Evolutionary conservation across 2,329 filamentous ascomycete genomes (phyloP), one percentile per base, ranked within the genome.

Genomic region (Cephalotrichum gorgonifer): DNA sequence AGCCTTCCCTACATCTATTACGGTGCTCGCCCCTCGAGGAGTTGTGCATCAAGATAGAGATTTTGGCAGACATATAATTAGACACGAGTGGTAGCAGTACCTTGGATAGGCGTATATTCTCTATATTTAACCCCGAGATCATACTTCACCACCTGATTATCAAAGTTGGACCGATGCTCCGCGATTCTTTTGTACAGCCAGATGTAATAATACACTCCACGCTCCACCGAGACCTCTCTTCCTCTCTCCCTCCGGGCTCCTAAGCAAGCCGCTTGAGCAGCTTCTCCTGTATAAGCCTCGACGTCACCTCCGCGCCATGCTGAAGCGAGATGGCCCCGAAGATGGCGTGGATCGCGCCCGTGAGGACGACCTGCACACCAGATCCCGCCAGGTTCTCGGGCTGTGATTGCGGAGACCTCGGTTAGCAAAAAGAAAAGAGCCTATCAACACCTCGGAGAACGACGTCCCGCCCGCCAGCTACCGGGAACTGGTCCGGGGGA

Each of bases 311-410:
- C 33, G 85, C 86, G 43, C 93, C 93, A 56, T 86, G 82, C 65
- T 96, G 88, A 60, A 98, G 71, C n/a, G 88, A 83, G 48, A 98
- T 67, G 11, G 93, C 93, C 22, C 93, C 93, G 42, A 97, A 70
- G 49, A 98, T 85, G 43, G 90, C 88, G 62, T 89, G 88, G 49
- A 98, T 59, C 3, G 88, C 80, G 53, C 88, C 83, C 44, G 85
- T 79, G 49, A 95, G 70, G 23, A 97, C 83, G 4, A 83, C 72
- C 25, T 87, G 78, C 26, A 85, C 66, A 55, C 93, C 93, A 0
- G 88, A 95, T 17, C 71, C 69, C 47, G 76, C 64, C 48, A 95
- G 73, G 57, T 89, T 83, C 53, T 83, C 71, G 22, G 81, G 76
- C 75, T 79, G 53, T 43, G 30, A n/a, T n/a, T n/a, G 30, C 46